A percentile compares a stretch with the other conserved stretches of the same genome.
Conservation (phyloP, 495 filamentous ascomycete genomes). For the Elaphomyces granulatus region DNA sequence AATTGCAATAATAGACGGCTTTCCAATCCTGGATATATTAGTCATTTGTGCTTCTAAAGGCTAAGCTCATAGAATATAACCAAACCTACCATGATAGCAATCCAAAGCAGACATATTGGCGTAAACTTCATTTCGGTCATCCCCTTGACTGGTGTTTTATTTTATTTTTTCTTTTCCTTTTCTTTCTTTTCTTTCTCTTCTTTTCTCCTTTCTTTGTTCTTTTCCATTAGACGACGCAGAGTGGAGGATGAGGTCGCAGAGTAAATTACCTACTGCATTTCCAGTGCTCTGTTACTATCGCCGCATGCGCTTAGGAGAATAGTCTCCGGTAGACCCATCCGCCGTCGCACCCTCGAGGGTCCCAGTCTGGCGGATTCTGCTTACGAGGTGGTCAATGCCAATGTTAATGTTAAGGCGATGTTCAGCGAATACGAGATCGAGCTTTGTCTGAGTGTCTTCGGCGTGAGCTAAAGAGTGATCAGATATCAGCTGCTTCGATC, state of each 20-base stretch:
- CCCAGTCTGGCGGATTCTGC: constrained; percentile 19
- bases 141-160: too few species aligned
- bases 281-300: constrained; percentile 1
- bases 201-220: constrained; percentile 5
- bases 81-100: too few species aligned
- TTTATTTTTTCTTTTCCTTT: constrained; percentile 6
- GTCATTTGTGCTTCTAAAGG: too few species aligned
- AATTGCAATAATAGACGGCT: too few species aligned
- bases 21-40: too few species aligned
- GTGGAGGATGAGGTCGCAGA: too few species aligned
- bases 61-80: too few species aligned
- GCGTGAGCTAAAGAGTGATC: constrained; percentile 54
- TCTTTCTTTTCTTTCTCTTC: background rate
- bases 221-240: too few species aligned
- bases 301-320: constrained; percentile 2
- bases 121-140: too few species aligned
- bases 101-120: too few species aligned
- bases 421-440: constrained; percentile 40
- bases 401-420: constrained; percentile 26
- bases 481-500: constrained; percentile 43
- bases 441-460: constrained; percentile 42
- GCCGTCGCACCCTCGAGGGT: constrained; percentile 4
- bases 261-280: too few species aligned
- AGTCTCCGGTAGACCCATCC: constrained; percentile 2
- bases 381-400: constrained; percentile 27